phyloP scores from a whole-genome alignment of 2,329 filamentous ascomycete genomes.

The Paecilomyces fulvus region DNA sequence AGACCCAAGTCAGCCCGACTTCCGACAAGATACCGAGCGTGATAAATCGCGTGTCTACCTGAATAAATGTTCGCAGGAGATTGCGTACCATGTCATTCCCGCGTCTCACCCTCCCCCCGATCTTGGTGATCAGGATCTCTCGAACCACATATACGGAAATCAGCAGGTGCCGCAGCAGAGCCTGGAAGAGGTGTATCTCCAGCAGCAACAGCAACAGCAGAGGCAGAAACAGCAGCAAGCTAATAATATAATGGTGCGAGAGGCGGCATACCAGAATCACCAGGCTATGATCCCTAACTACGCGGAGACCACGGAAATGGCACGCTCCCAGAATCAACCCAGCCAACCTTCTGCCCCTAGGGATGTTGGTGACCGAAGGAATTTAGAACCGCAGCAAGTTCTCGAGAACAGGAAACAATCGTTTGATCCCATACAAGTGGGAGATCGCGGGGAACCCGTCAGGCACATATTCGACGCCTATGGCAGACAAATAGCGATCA shows the following conservation, averaged over 20 bases:
- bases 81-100: constrained; percentile 60
- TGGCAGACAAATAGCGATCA: constrained; percentile 42
- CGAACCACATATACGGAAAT: constrained; percentile 38
- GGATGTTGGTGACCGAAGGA: constrained; percentile 33
- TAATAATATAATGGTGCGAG: constrained; percentile 39
- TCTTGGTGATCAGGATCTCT: constrained; percentile 33
- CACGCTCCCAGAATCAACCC: constrained; percentile 35
- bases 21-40: constrained; percentile 49
- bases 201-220: constrained; percentile 49
- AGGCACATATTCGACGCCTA: constrained; percentile 52
- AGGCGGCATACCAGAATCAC: constrained; percentile 50
- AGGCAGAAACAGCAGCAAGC: constrained; percentile 39
- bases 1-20: constrained; percentile 38
- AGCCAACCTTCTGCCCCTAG: constrained; percentile 32
- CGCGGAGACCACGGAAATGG: constrained; percentile 30
- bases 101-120: constrained; percentile 53
- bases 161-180: constrained; percentile 46
- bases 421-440: constrained; percentile 33
- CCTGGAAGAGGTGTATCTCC: constrained; percentile 52
- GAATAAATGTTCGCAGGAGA: constrained; percentile 58
- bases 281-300: constrained; percentile 48
- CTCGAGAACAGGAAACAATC: constrained; percentile 43
- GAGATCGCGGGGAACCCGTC: constrained; percentile 51
- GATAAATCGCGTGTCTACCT: constrained; percentile 57
- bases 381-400: constrained; percentile 38